These are phyloP conservation scores for Arthrobotrys conoides DNA, from an alignment of 2,329 filamentous ascomycete genomes.

Conservation along the genomic window DNA sequence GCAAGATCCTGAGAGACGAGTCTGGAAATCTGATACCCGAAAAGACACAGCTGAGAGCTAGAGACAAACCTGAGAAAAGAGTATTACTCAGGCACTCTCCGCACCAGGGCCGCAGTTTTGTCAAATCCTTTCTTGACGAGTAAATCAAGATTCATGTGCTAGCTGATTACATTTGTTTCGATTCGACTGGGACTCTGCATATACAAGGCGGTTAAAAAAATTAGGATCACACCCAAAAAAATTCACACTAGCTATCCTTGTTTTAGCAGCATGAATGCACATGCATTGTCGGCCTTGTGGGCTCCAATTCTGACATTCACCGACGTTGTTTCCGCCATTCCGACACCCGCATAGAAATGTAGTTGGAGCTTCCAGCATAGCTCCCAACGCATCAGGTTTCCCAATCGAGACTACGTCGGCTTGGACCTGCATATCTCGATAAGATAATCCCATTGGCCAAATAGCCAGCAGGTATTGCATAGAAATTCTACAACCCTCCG, in stretches of 20 bases:
- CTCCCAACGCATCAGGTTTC: constrained; percentile 43
- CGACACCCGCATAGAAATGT: constrained; percentile 36
- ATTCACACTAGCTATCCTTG: constrained; percentile 12
- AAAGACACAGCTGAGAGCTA: constrained; percentile 1
- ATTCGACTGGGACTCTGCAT: background rate
- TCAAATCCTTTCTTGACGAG: background rate
- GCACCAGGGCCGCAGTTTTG: background rate
- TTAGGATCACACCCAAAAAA: constrained; percentile 20
- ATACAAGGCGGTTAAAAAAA: constrained; percentile 4
- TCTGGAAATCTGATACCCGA: constrained; percentile 6
- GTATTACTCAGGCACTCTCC: background rate
- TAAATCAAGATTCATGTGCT: background rate
- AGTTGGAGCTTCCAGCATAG: constrained; percentile 21
- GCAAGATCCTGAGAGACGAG: constrained; percentile 8
- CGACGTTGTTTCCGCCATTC: constrained; percentile 33
- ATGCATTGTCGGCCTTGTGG: constrained; percentile 34
- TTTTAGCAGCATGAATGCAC: constrained; percentile 23
- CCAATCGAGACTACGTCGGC: constrained; percentile 41
- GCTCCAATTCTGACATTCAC: constrained; percentile 22
- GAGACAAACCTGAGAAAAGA: constrained; percentile 8
- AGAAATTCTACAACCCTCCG: constrained; percentile 33
- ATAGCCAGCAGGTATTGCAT: constrained; percentile 21
- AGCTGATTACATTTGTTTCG: constrained; percentile 6
- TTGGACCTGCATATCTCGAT: constrained; percentile 52
- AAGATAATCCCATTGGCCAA: constrained; percentile 39